Base-by-base conservation (phyloP, 139 green algal genomes). In the Chlorella sorokiniana region DNA sequence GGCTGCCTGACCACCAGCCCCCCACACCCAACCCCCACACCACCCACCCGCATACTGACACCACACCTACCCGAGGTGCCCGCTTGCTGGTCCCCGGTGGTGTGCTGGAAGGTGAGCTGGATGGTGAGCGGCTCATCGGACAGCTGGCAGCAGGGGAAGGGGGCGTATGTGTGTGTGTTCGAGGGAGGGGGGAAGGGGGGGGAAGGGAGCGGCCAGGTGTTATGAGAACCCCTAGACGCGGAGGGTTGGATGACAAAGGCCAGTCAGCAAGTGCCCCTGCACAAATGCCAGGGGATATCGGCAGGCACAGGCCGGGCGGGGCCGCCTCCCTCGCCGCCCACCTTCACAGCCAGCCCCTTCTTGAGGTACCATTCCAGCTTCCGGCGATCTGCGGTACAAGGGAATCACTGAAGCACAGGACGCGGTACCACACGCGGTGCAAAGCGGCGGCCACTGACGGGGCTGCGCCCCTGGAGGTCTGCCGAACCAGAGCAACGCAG, bases 71-170 rank as follows among this genome's bases (percentile, higher is more conserved):
- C 73, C 4, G 54, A 69, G n/a, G 48, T 71, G 62, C 87, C 85
- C 23, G 59, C 64, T 31, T 88, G 56, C 77, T 96, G 92, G 81
- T 96, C 93, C 0, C 65, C 83, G 25, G 85, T 90, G 54, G 91
- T 89, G 86, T 97, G 93, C 85, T 94, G 76, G 79, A 97, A 97
- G 16, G 86, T 87, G 44, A 97, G 90, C 52, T 85, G 86, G 40
- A 93, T 91, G 52, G 90, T 92, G 18, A 86, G 86, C 16, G 89
- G 91, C 14, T 93, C 86, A 1, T 90, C 82, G n/a, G 51, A 42
- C 29, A 87, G 79, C 44, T 71, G 29, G 56, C 48, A 59, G 48
- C 11, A 59, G 16, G 11, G 48, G 48, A 59, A 59, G 48, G 11
- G 11, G 48, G 48, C n/a, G n/a, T n/a, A n/a, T n/a, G n/a, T n/a